Base-by-base conservation (phyloP, 2,329 filamentous ascomycete species). In the Aspergillus persii region DNA sequence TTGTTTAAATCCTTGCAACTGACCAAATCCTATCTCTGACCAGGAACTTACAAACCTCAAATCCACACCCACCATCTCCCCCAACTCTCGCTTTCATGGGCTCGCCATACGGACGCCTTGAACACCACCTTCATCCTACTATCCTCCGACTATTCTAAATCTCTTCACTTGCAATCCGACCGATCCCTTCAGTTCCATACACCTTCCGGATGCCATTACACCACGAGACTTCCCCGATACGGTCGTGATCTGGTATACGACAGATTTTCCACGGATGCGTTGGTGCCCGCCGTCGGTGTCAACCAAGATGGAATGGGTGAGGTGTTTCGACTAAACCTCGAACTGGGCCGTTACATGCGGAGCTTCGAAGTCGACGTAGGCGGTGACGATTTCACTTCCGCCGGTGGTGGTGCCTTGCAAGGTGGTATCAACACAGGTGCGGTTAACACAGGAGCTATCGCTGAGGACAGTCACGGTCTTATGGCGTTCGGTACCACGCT, bases 11-110 rank as follows among this genome's bases (percentile, higher is more conserved):
- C 44, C 63, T 61, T 53, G 53, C 55, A 51, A 60, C 54, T 59
- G 60, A 59, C 65, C 48, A 64, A 56, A 49, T 41, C 12, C 29
- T 11, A 27, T 61, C 50, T 52, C 41, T 31, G 46, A 31, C 15
- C 61, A 84, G 84, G 85, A 65, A 88, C 85, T 33, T 88, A 87
- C 73, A 86, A 90, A 71, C 88, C 90, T 1, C 91, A 96, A 74
- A 96, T 98, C 60, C 95, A 98, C 72, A 89, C 91, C n/a, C 96
- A 99, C 77, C 92, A 96, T 72, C 86, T 98, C 5, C 90, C 93
- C 41, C 92, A 98, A 72, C 83, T 98, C 26, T 94, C 94, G 8
- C 84, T 99, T n/a, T 96, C 93, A 8, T 99, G 89, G 76, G 87
- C 92, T 36, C 88, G 95, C 57, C 95, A 99, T 76, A 99, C 96